phyloP scores from a whole-genome alignment of 2,329 filamentous ascomycete species.

The Pseudocercospora fuligena region DNA sequence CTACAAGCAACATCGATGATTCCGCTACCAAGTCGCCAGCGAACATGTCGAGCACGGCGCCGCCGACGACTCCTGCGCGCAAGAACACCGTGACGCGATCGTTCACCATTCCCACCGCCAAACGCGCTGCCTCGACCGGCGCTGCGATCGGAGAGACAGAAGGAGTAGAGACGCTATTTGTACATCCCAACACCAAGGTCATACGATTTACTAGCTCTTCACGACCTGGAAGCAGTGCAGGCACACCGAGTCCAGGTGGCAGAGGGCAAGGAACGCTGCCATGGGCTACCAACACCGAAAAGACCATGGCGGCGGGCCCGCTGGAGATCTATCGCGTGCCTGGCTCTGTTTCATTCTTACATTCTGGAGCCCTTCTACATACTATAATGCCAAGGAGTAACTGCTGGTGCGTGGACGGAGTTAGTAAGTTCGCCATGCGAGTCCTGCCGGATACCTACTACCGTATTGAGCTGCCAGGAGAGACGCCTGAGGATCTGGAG shows the following conservation, averaged over 20 bases:
- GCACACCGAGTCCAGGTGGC: slow-evolving; percentile 23
- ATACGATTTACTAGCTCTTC: slow-evolving; percentile 61
- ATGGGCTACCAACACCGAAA: slow-evolving; percentile 77
- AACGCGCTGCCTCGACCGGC: slow-evolving; percentile 39
- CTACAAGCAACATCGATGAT: slow-evolving; percentile 8
- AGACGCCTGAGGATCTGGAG: slow-evolving; percentile 65
- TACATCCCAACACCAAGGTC: slow-evolving; percentile 74
- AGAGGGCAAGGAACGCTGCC: slow-evolving; percentile 61
- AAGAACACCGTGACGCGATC: slow-evolving; percentile 44
- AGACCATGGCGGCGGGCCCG: slow-evolving; percentile 78
- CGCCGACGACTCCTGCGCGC: slow-evolving; percentile 35
- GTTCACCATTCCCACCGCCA: slow-evolving; percentile 54
- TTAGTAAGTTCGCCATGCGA: slow-evolving; percentile 83
- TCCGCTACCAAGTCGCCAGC: slow-evolving; percentile 7
- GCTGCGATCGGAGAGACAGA: slow-evolving; percentile 44
- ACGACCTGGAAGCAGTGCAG: slow-evolving; percentile 34
- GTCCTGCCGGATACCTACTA: slow-evolving; percentile 85
- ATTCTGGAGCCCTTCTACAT: slow-evolving; percentile 80
- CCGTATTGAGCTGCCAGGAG: slow-evolving; percentile 80
- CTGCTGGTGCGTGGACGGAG: slow-evolving; percentile 89
- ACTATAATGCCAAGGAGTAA: slow-evolving; percentile 89
- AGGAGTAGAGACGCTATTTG: slow-evolving; percentile 72
- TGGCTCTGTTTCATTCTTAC: slow-evolving; percentile 84
- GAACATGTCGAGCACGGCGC: slow-evolving; percentile 33
- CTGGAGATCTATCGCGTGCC: slow-evolving; percentile 85